Conservation (phyloP, 805 yeast species). For the Metschnikowia arizonensis region DNA sequence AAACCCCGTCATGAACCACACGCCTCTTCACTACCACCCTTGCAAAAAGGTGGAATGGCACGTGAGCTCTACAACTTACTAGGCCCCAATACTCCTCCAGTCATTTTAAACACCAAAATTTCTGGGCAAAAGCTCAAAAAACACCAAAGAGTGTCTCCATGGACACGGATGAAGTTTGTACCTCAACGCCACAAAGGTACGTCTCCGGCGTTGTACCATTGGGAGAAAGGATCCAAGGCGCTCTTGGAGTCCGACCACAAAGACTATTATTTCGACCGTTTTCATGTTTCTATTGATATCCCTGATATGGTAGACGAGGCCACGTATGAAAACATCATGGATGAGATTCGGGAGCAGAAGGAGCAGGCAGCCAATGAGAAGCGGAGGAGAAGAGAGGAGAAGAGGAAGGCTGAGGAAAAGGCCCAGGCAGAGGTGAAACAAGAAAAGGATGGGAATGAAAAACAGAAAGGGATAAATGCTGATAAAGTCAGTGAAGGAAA, state of each 20-base stretch:
- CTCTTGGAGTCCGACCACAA: conserved; percentile 30
- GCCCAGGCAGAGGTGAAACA: not conserved
- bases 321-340: conserved; percentile 53
- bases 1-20: conserved; percentile 28
- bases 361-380: conserved; percentile 6
- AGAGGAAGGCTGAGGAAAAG: conserved; percentile 3
- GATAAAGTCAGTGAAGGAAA: not conserved
- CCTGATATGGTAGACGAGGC: conserved; percentile 62
- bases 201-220: conserved; percentile 55
- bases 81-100: conserved; percentile 91
- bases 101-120: conserved; percentile 25
- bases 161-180: conserved; percentile 67
- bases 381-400: conserved; percentile 7
- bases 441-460: conserved; percentile 8
- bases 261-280: conserved; percentile 71
- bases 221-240: conserved; percentile 76
- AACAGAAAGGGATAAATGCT: not conserved
- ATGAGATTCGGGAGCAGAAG: conserved; percentile 32
- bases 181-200: conserved; percentile 48
- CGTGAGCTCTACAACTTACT: conserved; percentile 83
- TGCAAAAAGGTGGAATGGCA: conserved; percentile 63
- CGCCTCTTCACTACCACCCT: conserved; percentile 5
- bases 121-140: conserved; percentile 56
- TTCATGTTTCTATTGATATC: conserved; percentile 61
- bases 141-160: conserved; percentile 69